Percentiles rank a stretch among this genome's conserved stretches.
These are phyloP conservation scores for Podospora comata DNA, from an alignment of 495 filamentous ascomycete species.

Conservation along the genomic window DNA sequence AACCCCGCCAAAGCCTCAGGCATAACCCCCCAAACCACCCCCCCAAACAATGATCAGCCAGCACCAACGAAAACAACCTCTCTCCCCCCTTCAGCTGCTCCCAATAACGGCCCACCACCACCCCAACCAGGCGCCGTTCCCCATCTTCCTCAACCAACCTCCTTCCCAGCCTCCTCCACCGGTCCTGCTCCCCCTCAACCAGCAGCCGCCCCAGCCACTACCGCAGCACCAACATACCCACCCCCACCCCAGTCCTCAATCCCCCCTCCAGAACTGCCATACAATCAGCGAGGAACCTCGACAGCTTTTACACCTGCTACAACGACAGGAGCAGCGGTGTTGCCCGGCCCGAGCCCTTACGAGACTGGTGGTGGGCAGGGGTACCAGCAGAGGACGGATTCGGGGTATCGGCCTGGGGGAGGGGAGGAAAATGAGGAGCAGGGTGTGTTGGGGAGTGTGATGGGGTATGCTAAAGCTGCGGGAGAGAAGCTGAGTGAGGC, in stretches of 20 bases:
- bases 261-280: constrained; percentile 34
- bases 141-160: constrained; percentile 19
- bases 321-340: not conserved
- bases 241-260: constrained; percentile 43
- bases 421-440: constrained; percentile 40
- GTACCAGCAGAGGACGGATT: not conserved
- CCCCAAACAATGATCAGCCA: constrained; percentile 35
- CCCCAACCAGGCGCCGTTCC: constrained; percentile 57
- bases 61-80: constrained; percentile 46
- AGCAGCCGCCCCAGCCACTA: constrained; percentile 14
- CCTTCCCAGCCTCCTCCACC: not conserved
- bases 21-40: constrained; percentile 49
- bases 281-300: constrained; percentile 38
- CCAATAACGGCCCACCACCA: constrained; percentile 43
- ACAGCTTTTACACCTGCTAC: constrained; percentile 14
- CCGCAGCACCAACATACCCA: constrained; percentile 47
- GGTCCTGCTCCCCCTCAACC: not conserved
- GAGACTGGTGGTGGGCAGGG: constrained; percentile 2
- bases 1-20: constrained; percentile 51
- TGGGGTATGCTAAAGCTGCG: constrained; percentile 58
- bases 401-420: not conserved
- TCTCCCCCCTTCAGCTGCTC: constrained; percentile 9
- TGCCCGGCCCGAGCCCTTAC: constrained; percentile 6
- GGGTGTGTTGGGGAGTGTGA: constrained; percentile 53
- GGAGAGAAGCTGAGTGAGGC: constrained; percentile 60